phyloP scores from a whole-genome alignment of 2,329 filamentous ascomycete species.

The Fusarium humuli region DNA sequence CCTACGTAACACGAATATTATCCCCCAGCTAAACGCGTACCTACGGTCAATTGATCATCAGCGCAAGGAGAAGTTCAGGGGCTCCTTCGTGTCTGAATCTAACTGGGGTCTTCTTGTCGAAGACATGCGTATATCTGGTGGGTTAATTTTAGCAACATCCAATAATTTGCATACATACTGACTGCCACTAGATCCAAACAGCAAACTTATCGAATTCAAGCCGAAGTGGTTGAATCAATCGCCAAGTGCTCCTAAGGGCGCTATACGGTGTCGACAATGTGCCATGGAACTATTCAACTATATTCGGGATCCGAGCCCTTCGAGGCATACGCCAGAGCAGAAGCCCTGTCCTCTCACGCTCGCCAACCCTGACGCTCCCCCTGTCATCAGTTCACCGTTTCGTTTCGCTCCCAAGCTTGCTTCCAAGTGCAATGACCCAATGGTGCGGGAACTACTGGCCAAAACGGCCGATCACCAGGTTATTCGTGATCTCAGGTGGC shows the following conservation, averaged over 20 bases:
- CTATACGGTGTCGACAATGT: constrained; percentile 79
- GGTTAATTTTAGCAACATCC: constrained; percentile 2
- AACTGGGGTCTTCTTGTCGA: constrained; percentile 78
- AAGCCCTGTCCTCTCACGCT: constrained; percentile 75
- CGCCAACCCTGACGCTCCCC: constrained; percentile 61
- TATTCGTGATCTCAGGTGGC: constrained; percentile 50
- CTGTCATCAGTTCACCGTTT: constrained; percentile 58
- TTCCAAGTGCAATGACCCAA: constrained; percentile 22
- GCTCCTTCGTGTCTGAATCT: constrained; percentile 63
- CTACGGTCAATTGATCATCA: constrained; percentile 62
- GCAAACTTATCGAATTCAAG: constrained; percentile 76
- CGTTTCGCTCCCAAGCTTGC: constrained; percentile 53
- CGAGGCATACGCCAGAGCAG: constrained; percentile 52
- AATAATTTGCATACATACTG: not conserved
- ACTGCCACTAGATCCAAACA: constrained; percentile 45
- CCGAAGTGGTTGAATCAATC: constrained; percentile 87
- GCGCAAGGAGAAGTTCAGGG: constrained; percentile 59
- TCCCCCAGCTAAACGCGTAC: constrained; percentile 63
- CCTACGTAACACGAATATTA: constrained; percentile 51
- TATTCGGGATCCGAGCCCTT: constrained; percentile 48
- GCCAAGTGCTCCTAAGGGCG: constrained; percentile 72
- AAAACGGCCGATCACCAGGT: constrained; percentile 51
- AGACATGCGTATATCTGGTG: constrained; percentile 69
- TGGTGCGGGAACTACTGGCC: constrained; percentile 41
- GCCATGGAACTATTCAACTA: constrained; percentile 62